phyloP scores from a whole-genome alignment of 1,284 basidiomycete species.

The Megacollybia platyphylla region DNA sequence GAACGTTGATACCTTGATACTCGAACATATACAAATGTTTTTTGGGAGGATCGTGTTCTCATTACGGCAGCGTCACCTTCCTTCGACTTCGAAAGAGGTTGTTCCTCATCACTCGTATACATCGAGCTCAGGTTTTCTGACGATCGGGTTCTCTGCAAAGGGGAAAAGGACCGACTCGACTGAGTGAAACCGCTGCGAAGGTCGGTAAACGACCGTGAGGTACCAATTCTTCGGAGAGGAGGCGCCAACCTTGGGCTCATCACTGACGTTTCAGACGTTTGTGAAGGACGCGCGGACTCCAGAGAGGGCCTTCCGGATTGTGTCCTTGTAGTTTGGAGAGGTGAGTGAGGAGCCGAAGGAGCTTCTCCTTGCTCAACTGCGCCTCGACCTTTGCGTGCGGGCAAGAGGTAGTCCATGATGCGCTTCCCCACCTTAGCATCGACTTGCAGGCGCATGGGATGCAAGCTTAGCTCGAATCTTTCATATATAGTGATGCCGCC shows the following conservation, averaged over 20 bases:
- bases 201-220: slow-evolving; percentile 63
- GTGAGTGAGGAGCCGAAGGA: neutral
- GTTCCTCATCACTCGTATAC: slow-evolving; percentile 4
- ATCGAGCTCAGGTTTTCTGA: slow-evolving; percentile 15
- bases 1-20: slow-evolving; percentile 48
- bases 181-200: slow-evolving; percentile 35
- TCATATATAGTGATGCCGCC: slow-evolving; percentile 91
- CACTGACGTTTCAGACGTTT: slow-evolving; percentile 14
- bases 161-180: slow-evolving; percentile 8
- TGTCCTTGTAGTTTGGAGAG: neutral
- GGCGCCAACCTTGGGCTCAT: slow-evolving; percentile 11
- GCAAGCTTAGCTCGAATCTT: slow-evolving; percentile 70
- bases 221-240: slow-evolving; percentile 35
- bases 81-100: slow-evolving; percentile 10
- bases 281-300: slow-evolving; percentile 23
- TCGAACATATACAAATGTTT: slow-evolving; percentile 75
- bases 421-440: slow-evolving; percentile 74
- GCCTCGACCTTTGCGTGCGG: slow-evolving; percentile 36
- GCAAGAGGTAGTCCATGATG: slow-evolving; percentile 88
- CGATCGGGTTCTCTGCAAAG: slow-evolving; percentile 20
- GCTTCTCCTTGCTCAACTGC: neutral
- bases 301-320: slow-evolving; percentile 21
- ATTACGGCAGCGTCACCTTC: slow-evolving; percentile 56
- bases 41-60: slow-evolving; percentile 66
- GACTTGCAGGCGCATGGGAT: slow-evolving; percentile 82